Evolutionary conservation across 345 rosid genomes (phyloP), one percentile per base, ranked within the genome.

Genomic region (Physaria fendleri): DNA sequence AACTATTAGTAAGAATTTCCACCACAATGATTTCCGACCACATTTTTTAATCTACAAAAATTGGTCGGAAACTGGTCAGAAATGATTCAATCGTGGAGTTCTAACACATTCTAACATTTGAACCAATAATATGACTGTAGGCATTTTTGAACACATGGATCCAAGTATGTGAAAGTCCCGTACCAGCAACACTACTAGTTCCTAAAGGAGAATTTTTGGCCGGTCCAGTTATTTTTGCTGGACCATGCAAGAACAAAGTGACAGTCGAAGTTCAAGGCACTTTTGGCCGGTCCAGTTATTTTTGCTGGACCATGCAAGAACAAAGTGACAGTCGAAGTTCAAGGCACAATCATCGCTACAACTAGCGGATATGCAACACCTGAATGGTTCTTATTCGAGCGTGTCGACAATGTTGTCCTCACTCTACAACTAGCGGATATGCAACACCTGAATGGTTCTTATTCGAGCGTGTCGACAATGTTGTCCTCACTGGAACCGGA

Each of bases 231-330:
- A 61, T 79, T 18, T 78, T 84, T 35, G 68, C 71, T 32, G 95
- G 95, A 32, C 95, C 95, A 12, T 87, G 91, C 59, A 59, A 57
- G 4, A 51, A 54, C 64, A 48, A 76, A 4, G 44, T 84, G 3
- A 63, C 57, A 18, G 30, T 87, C 28, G 73, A 84, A 22, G 65
- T 82, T 28, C n/a, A n/a, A n/a, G n/a, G n/a, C n/a, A 0, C 84
- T 71, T 29, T 13, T 80, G 40, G 32, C 74, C 4, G 71, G 83
- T 5, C 81, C 82, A 1, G 72, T 77, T 1, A 61, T 79, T 18
- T 78, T 84, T 35, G 68, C 71, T 32, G 95, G 95, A 32, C 95
- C 95, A 12, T 87, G 91, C 59, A 59, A 57, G 4, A 51, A 54
- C 64, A 48, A 76, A 4, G 44, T 84, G 3, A 63, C 57, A 18